Percentiles rank a stretch among this genome's conserved stretches.
These are phyloP conservation scores for Lotmaria passim DNA, from an alignment of 208 protist species.

Conservation along the genomic window DNA sequence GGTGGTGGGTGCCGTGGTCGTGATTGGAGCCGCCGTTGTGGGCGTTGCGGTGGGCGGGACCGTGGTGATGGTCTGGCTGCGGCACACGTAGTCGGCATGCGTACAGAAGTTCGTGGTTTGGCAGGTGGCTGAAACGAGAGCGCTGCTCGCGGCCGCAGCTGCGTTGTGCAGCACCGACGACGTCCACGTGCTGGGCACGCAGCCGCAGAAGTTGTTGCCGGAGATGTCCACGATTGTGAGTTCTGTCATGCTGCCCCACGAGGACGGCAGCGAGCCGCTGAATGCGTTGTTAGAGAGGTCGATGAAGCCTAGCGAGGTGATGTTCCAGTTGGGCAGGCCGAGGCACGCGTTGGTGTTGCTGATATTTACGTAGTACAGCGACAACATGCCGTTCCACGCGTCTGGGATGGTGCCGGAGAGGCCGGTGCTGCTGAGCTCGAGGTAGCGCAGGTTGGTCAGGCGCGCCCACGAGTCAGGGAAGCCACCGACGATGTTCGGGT, in stretches of 20 bases:
- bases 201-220: constrained; percentile 26
- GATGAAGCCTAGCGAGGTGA: constrained; percentile 6
- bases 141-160: constrained; percentile 6
- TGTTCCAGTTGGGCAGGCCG: constrained; percentile 25
- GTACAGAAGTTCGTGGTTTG: neutral
- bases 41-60: neutral
- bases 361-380: constrained; percentile 13
- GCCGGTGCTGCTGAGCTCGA: constrained; percentile 31
- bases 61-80: neutral
- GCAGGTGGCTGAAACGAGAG: constrained; percentile 8
- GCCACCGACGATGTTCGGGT: constrained; percentile 6
- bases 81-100: neutral
- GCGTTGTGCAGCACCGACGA: constrained; percentile 27
- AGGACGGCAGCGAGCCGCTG: constrained; percentile 2
- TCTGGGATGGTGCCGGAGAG: constrained; percentile 15
- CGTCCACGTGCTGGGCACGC: constrained; percentile 2
- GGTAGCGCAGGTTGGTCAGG: constrained; percentile 8
- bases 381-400: constrained; percentile 30
- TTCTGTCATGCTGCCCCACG: constrained; percentile 18
- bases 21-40: neutral
- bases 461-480: constrained; percentile 14
- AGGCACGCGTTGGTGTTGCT: constrained; percentile 12
- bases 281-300: constrained; percentile 30
- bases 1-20: neutral
- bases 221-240: constrained; percentile 27